Percentiles rank a stretch among this genome's conserved stretches.
phyloP scores from a whole-genome alignment of 345 rosid species.

The Pugionium cornutum region DNA sequence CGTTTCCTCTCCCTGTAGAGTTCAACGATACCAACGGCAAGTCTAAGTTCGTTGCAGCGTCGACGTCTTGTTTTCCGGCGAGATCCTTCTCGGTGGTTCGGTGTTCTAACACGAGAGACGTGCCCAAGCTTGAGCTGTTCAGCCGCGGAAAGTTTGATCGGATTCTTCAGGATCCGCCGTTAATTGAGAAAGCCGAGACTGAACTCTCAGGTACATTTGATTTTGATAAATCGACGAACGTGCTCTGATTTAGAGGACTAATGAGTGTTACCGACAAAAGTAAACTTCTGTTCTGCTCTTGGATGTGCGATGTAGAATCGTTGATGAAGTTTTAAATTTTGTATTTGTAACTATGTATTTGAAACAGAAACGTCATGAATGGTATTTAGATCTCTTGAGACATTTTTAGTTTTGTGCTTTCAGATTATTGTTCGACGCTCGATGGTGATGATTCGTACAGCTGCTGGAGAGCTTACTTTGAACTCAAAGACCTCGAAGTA shows the following conservation, averaged over 20 bases:
- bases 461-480: constrained; percentile 77
- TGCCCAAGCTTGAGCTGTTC: constrained; percentile 75
- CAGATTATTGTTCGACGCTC: constrained; percentile 71
- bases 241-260: too few relatives aligned
- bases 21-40: constrained; percentile 1
- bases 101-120: constrained; percentile 45
- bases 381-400: too few relatives aligned
- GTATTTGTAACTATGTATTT: too few relatives aligned
- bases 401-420: not conserved
- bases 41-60: not conserved
- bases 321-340: too few relatives aligned
- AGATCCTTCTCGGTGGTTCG: constrained; percentile 38
- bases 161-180: constrained; percentile 46
- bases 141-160: constrained; percentile 60
- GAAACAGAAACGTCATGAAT: too few relatives aligned
- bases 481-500: constrained; percentile 73
- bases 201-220: constrained; percentile 52
- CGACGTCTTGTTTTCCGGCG: not conserved
- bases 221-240: too few relatives aligned
- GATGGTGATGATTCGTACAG: constrained; percentile 72
- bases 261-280: too few relatives aligned
- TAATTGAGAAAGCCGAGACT: constrained; percentile 58
- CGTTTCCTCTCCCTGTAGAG: constrained; percentile 36
- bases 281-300: too few relatives aligned
- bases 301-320: too few relatives aligned